Conservation (phyloP, 768 basidiomycete genomes). For the Xanthoconium stramineum region DNA sequence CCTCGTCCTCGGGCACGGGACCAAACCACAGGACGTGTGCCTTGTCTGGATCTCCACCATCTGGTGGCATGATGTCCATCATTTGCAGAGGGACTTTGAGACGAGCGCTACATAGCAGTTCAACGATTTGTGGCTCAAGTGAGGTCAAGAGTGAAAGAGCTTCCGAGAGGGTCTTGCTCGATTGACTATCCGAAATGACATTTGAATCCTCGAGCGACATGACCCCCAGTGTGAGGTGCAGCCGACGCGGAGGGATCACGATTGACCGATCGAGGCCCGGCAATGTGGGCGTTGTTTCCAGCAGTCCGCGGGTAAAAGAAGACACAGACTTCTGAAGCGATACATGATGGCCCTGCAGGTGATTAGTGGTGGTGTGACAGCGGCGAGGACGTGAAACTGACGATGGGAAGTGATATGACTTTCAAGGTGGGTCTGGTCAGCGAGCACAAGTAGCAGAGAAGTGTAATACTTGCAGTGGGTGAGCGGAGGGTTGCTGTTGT, state of each 20-base stretch:
- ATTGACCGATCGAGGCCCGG: constrained; percentile 61
- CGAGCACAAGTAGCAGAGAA: neutral
- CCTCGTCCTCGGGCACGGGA: constrained; percentile 36
- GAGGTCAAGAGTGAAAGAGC: constrained; percentile 44
- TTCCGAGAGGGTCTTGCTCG: constrained; percentile 31
- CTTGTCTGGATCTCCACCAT: constrained; percentile 32
- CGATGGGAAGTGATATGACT: constrained; percentile 33
- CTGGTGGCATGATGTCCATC: constrained; percentile 50
- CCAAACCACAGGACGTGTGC: constrained; percentile 60
- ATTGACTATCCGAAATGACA: neutral
- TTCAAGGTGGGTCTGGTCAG: constrained; percentile 1
- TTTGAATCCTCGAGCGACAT: constrained; percentile 47
- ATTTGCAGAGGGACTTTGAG: constrained; percentile 43
- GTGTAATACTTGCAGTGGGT: constrained; percentile 26
- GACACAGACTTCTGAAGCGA: constrained; percentile 35
- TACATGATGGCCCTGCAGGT: constrained; percentile 39
- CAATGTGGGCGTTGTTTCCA: constrained; percentile 24
- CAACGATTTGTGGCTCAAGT: constrained; percentile 38
- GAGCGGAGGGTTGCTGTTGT: constrained; percentile 6
- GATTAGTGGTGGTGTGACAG: constrained; percentile 11
- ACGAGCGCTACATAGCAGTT: constrained; percentile 33
- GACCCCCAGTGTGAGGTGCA: constrained; percentile 75
- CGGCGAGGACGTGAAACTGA: constrained; percentile 29
- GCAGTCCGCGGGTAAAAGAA: constrained; percentile 33
- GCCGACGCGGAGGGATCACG: constrained; percentile 50